Evolutionary conservation across 2,329 filamentous ascomycete species (phyloP).

Genomic region (Colletotrichum higginsianum): DNA sequence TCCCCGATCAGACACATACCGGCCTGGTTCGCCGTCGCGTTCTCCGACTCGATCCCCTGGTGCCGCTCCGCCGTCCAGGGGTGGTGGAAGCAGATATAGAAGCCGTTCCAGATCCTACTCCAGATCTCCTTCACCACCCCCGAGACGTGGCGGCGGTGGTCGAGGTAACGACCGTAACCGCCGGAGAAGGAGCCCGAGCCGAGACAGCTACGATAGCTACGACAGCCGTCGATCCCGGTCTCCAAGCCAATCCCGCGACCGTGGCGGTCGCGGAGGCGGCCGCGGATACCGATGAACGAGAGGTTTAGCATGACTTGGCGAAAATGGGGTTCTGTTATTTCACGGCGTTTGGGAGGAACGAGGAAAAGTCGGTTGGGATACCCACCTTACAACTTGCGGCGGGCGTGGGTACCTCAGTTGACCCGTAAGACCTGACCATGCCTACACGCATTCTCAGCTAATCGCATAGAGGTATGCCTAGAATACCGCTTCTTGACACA

Average conservation of each 20-base stretch:
- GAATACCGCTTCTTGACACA: conserved; percentile 27
- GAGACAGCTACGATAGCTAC: conserved; percentile 60
- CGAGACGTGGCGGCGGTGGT: conserved; percentile 51
- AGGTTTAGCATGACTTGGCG: not conserved
- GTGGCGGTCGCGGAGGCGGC: conserved; percentile 8
- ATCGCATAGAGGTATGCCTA: conserved; percentile 31
- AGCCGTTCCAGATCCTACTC: conserved; percentile 64
- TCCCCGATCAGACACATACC: conserved; percentile 70
- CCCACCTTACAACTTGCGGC: conserved; percentile 9
- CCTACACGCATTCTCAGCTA: conserved; percentile 34
- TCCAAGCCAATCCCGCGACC: conserved; percentile 36
- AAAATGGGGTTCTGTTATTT: conserved; percentile 21
- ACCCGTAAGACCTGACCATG: conserved; percentile 39
- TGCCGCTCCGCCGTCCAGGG: conserved; percentile 48
- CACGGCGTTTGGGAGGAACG: conserved; percentile 34
- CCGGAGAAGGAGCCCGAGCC: conserved; percentile 48
- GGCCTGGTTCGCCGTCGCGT: conserved; percentile 71
- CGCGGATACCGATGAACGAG: conserved; percentile 31
- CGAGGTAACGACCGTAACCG: conserved; percentile 48
- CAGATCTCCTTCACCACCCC: conserved; percentile 59
- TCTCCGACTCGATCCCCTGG: conserved; percentile 60
- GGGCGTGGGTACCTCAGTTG: conserved; percentile 34
- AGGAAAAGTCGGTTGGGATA: conserved; percentile 32
- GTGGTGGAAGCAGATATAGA: conserved; percentile 58
- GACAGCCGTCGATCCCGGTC: conserved; percentile 50